Evolutionary conservation across 192 early-diverging fungal species (phyloP).

Genomic region (Gigaspora rosea): DNA sequence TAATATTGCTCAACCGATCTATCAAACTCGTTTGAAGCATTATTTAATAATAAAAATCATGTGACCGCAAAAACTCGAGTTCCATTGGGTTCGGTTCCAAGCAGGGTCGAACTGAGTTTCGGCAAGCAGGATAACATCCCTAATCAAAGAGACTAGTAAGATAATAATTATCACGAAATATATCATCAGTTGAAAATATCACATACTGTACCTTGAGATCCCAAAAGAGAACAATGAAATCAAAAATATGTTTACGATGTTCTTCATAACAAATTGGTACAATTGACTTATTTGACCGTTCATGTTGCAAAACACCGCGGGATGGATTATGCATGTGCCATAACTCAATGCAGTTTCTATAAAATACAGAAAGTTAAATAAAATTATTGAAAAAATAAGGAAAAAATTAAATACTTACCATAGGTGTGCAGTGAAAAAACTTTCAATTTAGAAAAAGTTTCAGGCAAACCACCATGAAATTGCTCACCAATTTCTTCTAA

Average conservation of each 20-base stretch:
- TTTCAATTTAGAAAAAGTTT: slow-evolving; percentile 31
- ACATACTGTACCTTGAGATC: slow-evolving; percentile 24
- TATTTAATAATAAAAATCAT: no score
- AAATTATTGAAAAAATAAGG: slow-evolving; percentile 9
- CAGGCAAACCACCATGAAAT: slow-evolving; percentile 9
- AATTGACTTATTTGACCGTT: slow-evolving; percentile 28
- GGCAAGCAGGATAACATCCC: no score
- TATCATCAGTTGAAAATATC: background rate
- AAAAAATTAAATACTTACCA: slow-evolving; percentile 21
- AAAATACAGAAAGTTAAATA: slow-evolving; percentile 10
- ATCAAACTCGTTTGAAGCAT: no score
- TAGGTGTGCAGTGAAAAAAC: slow-evolving; percentile 25
- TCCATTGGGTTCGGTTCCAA: no score
- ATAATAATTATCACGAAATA: slow-evolving; percentile 14
- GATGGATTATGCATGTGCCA: slow-evolving; percentile 20
- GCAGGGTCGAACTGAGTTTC: no score
- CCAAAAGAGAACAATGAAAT: slow-evolving; percentile 25
- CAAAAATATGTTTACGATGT: slow-evolving; percentile 23
- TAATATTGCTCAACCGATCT: no score
- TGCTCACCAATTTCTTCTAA: slow-evolving; percentile 27
- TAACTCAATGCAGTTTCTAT: slow-evolving; percentile 25
- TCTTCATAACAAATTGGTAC: slow-evolving; percentile 30
- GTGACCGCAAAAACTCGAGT: no score
- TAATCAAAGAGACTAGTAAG: slow-evolving; percentile 23
- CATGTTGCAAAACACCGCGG: slow-evolving; percentile 21